phyloP scores from a whole-genome alignment of 371 early-diverging fungal genomes.

The Umbelopsis sp. region DNA sequence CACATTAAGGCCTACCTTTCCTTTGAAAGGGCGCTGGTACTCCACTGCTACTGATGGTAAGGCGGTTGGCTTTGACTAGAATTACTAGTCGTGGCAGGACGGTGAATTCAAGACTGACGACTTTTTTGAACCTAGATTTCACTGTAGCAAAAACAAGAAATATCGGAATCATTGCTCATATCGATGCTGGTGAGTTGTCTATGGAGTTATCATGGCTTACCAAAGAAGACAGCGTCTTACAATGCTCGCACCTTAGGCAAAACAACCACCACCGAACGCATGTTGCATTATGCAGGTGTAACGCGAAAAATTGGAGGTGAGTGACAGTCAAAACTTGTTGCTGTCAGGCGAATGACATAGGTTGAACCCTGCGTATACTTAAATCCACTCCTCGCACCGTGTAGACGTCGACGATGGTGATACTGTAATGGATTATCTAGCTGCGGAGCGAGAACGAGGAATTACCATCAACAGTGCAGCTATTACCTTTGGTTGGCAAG shows the following conservation, averaged over 20 bases:
- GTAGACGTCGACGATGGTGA: slow-evolving; percentile 89
- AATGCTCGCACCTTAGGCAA: slow-evolving; percentile 61
- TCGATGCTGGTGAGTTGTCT: slow-evolving; percentile 80
- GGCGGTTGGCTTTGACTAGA: not conserved
- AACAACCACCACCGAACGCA: slow-evolving; percentile 97
- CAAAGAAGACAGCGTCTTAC: not conserved
- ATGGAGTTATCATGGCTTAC: not conserved
- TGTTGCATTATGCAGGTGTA: slow-evolving; percentile 93
- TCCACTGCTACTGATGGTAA: not conserved
- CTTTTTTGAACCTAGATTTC: slow-evolving; percentile 36
- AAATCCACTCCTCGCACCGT: not conserved
- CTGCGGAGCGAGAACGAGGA: slow-evolving; percentile 89
- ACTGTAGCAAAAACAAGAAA: slow-evolving; percentile 78
- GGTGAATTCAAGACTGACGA: too few species aligned
- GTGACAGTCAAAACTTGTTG: not conserved
- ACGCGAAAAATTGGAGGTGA: slow-evolving; percentile 84
- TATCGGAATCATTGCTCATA: slow-evolving; percentile 97
- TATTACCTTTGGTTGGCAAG: slow-evolving; percentile 91
- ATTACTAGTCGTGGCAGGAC: not conserved
- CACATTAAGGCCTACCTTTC: not conserved
- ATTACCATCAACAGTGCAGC: slow-evolving; percentile 96
- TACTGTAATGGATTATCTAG: slow-evolving; percentile 94
- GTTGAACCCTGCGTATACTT: not conserved
- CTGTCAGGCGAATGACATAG: too few species aligned
- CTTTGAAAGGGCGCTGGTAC: not conserved